Conservation (phyloP, 495 filamentous ascomycete species). For the Glonium stellatum region DNA sequence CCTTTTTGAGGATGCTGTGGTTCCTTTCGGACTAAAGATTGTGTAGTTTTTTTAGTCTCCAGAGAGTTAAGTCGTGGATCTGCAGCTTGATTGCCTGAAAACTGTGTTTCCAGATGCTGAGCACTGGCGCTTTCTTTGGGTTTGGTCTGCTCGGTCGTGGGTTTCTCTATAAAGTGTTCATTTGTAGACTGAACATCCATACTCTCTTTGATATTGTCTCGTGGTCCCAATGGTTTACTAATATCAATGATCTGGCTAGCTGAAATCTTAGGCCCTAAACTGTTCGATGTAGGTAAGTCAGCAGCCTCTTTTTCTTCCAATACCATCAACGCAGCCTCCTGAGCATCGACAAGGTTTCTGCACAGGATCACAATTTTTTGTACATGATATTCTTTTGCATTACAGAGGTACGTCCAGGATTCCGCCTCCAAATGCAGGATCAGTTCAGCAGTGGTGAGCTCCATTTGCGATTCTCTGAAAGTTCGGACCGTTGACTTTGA, state of each 20-base stretch:
- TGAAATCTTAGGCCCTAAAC: background rate
- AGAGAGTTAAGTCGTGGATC: too few species aligned
- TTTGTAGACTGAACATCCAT: background rate
- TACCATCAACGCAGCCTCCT: constrained; percentile 8
- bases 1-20: background rate
- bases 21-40: too few species aligned
- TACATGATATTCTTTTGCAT: constrained; percentile 7
- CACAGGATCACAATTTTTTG: constrained; percentile 14
- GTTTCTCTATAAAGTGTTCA: background rate
- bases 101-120: too few species aligned
- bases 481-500: constrained; percentile 7
- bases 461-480: constrained; percentile 5
- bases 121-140: background rate
- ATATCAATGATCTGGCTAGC: background rate
- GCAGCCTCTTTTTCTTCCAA: background rate
- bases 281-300: background rate
- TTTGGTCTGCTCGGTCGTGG: background rate
- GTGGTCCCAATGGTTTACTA: background rate
- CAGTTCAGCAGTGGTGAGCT: constrained; percentile 11
- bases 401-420: constrained; percentile 17
- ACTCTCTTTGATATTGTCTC: background rate
- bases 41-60: too few species aligned
- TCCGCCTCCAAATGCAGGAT: constrained; percentile 3
- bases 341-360: background rate
- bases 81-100: too few species aligned